phyloP scores from a whole-genome alignment of 2,329 filamentous ascomycete genomes.

The Claviceps arundinis region DNA sequence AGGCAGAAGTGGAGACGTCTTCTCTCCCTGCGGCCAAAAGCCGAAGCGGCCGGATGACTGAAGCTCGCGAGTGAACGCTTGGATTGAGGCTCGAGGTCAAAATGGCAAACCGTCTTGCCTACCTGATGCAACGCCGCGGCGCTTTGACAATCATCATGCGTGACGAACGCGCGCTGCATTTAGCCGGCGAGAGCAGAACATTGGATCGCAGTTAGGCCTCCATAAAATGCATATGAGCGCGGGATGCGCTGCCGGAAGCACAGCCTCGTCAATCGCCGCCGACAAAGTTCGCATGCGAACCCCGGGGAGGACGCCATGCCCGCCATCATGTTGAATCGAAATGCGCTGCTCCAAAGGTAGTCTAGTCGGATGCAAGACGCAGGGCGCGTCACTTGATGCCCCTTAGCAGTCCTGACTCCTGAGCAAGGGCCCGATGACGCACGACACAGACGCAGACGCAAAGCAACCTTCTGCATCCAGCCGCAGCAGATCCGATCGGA shows the following conservation, averaged over 20 bases:
- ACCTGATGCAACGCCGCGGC: neutral
- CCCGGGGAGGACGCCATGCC: neutral
- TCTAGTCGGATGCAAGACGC: neutral
- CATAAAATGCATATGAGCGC: too few relatives aligned
- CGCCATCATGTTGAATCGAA: neutral
- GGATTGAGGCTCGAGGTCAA: neutral
- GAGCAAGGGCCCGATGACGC: neutral
- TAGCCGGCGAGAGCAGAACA: neutral
- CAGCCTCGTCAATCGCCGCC: too few relatives aligned
- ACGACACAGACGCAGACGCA: neutral
- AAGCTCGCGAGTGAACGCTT: too few relatives aligned
- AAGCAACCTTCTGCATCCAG: neutral
- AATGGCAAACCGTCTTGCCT: neutral
- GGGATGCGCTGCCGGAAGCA: too few relatives aligned
- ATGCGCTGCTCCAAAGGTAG: neutral
- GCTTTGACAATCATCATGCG: neutral
- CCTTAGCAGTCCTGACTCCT: neutral
- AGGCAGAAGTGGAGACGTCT: too few relatives aligned
- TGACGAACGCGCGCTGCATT: neutral
- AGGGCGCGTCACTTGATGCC: neutral
- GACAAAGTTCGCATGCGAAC: neutral
- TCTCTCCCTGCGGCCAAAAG: too few relatives aligned
- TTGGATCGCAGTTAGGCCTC: neutral
- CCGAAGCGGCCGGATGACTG: too few relatives aligned
- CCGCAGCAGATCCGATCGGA: neutral